Base-by-base conservation (phyloP, 305 asterid genomes). In the Stenogyne calaminthoides region DNA sequence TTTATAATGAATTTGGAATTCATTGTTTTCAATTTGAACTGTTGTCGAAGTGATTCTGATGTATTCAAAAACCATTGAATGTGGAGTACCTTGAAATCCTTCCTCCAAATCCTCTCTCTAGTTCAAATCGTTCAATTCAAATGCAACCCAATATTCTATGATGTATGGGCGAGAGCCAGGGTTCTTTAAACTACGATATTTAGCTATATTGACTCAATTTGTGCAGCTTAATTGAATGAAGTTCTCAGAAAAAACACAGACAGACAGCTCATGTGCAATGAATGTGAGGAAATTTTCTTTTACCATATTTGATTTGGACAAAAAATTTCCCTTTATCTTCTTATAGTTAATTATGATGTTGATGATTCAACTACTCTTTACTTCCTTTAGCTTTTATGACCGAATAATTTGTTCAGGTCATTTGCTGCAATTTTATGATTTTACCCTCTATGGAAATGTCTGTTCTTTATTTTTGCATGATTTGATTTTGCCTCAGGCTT, bases 351-450 rank as follows among this genome's bases (percentile, higher is more conserved):
- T 64, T 8, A 29, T 52, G 46, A 39, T 62, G 16, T 14, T 25
- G 12, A 27, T 27, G 42, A 60, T 60, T 61, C 12, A 7, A 44
- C 37, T 19, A 6, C 20, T 32, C 54, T 67, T 11, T 61, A 58
- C 34, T 5, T 27, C 62, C 2, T 61, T 25, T 51, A 27, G 39
- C 52, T 19, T 52, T 73, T 49, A 9, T 72, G 11, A 51, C 8
- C 15, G 15, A 47, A 9, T 32, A 5, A 6, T 9, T 46, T 37
- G 2, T 29, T 49, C 60, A 40, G 19, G 68, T 40, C 57, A 5
- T 62, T 36, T 64, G 71, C 32, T 65, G 67, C 52, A 49, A 57
- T 9, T 29, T 46, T 49, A 6, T 49, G 67, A 36, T 47, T 29
- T 42, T 73, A n/a, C 22, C 40, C 55, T 58, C 25, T 36, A 12